phyloP scores from a whole-genome alignment of 78 protist species.

The Mantamonas sphyraenae region DNA sequence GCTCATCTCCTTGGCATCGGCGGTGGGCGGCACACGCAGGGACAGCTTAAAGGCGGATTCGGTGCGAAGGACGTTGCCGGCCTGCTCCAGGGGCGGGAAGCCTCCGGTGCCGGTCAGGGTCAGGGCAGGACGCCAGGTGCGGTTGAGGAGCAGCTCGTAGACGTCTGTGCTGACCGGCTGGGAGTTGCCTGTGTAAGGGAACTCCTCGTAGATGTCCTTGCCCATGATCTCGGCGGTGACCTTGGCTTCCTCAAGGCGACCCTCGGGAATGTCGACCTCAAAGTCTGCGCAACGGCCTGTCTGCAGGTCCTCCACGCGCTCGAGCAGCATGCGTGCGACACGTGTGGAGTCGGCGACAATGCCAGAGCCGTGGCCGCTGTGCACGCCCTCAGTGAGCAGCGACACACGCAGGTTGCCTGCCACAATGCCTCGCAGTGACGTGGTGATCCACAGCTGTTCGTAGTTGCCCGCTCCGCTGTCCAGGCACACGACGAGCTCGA shows the following conservation, averaged over 20 bases:
- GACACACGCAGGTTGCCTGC: slow-evolving; percentile 47
- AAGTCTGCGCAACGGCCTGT: slow-evolving; percentile 52
- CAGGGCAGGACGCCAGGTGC: slow-evolving; percentile 68
- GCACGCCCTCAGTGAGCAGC: slow-evolving; percentile 63
- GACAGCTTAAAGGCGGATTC: slow-evolving; percentile 53
- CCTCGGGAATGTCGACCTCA: slow-evolving; percentile 58
- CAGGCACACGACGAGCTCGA: slow-evolving; percentile 65
- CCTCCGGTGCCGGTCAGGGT: slow-evolving; percentile 72
- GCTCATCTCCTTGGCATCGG: slow-evolving; percentile 29
- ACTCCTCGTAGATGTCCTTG: slow-evolving; percentile 28
- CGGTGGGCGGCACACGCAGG: slow-evolving; percentile 71
- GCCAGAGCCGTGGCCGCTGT: slow-evolving; percentile 70
- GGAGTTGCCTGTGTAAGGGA: slow-evolving; percentile 27
- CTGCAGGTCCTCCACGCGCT: slow-evolving; percentile 56
- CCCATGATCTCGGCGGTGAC: slow-evolving; percentile 51
- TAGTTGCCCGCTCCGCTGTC: slow-evolving; percentile 75
- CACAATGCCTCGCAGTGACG: slow-evolving; percentile 65
- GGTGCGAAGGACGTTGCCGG: slow-evolving; percentile 74
- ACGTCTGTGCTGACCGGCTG: slow-evolving; percentile 38
- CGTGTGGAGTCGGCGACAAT: slow-evolving; percentile 76
- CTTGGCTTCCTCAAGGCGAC: slow-evolving; percentile 44
- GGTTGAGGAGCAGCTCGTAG: slow-evolving; percentile 33
- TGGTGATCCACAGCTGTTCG: slow-evolving; percentile 56
- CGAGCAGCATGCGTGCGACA: slow-evolving; percentile 40
- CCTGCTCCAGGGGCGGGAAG: slow-evolving; percentile 41